Evolutionary conservation across 2,329 filamentous ascomycete species (phyloP).

Genomic region (Neonectria neomacrospora): DNA sequence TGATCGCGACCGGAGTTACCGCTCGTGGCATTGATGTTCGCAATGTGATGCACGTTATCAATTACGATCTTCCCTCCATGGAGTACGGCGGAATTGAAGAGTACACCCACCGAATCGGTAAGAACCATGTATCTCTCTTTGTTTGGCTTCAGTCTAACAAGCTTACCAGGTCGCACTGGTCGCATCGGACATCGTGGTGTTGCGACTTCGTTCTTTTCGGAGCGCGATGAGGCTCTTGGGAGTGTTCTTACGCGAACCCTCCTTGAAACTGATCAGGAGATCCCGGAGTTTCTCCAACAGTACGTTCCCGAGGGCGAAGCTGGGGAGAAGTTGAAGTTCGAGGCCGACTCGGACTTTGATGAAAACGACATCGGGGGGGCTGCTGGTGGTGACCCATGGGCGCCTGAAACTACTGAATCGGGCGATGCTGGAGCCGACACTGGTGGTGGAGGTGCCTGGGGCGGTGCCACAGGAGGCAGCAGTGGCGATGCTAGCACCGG

Average conservation of each 20-base stretch:
- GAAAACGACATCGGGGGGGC: slow-evolving; percentile 48
- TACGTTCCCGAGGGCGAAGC: slow-evolving; percentile 69
- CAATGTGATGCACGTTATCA: slow-evolving; percentile 91
- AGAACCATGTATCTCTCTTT: slow-evolving; percentile 39
- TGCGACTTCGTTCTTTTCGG: slow-evolving; percentile 90
- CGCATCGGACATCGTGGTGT: slow-evolving; percentile 89
- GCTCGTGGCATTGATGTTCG: slow-evolving; percentile 90
- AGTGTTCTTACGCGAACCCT: slow-evolving; percentile 82
- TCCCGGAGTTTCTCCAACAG: slow-evolving; percentile 83
- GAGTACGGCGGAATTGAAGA: slow-evolving; percentile 90
- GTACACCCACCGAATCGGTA: slow-evolving; percentile 94
- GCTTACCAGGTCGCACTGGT: slow-evolving; percentile 79
- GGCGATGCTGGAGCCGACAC: slow-evolving; percentile 22
- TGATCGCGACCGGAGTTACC: slow-evolving; percentile 87
- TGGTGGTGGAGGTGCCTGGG: slow-evolving; percentile 18
- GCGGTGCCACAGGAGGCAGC: slow-evolving; percentile 26
- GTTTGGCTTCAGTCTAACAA: slow-evolving; percentile 18
- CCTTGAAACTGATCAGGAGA: slow-evolving; percentile 78
- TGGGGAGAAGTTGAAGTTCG: slow-evolving; percentile 61
- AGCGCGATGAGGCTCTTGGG: slow-evolving; percentile 78
- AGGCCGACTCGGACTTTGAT: slow-evolving; percentile 66
- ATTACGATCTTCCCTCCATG: slow-evolving; percentile 83
- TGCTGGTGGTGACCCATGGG: slow-evolving; percentile 36
- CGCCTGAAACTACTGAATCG: not conserved
- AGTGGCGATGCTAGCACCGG: slow-evolving; percentile 33